phyloP scores from a whole-genome alignment of 2,329 filamentous ascomycete species.

The Scytalidium sp. region DNA sequence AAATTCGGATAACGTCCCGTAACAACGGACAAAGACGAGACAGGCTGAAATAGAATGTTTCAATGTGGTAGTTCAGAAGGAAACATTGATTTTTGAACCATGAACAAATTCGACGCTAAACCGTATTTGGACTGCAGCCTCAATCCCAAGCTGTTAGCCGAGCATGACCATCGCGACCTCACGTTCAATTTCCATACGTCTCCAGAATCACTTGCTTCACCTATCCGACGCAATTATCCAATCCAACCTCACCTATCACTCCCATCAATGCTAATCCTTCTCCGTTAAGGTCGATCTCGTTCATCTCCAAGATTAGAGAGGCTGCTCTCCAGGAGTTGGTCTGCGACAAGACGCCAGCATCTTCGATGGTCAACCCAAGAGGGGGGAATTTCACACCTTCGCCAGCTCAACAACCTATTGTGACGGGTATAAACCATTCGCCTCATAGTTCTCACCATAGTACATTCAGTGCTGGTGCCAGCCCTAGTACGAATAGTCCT shows the following conservation, averaged over 20 bases:
- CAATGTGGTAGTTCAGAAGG: no score
- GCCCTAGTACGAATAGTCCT: constrained; percentile 33
- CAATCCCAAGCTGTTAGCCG: constrained; percentile 3
- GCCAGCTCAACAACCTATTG: constrained; percentile 30
- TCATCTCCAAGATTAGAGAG: constrained; percentile 29
- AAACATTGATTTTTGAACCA: no score
- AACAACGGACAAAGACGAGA: background rate
- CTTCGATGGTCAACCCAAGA: constrained; percentile 34
- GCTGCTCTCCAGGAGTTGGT: constrained; percentile 30
- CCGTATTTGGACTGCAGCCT: background rate
- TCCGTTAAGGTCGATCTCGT: constrained; percentile 26
- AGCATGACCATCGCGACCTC: constrained; percentile 4
- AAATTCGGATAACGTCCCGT: background rate
- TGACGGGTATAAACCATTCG: constrained; percentile 31
- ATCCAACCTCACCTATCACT: constrained; percentile 1
- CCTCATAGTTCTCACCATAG: constrained; percentile 43
- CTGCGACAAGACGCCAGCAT: constrained; percentile 28
- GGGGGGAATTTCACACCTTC: constrained; percentile 33
- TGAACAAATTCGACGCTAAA: background rate
- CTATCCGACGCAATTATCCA: background rate
- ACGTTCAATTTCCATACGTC: constrained; percentile 2
- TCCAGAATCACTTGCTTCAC: background rate
- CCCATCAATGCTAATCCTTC: constrained; percentile 24
- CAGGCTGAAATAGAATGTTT: background rate
- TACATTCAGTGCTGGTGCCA: constrained; percentile 32